Evolutionary conservation across 192 early-diverging fungal genomes (phyloP).

Genomic region (Rhizophagus clarus): DNA sequence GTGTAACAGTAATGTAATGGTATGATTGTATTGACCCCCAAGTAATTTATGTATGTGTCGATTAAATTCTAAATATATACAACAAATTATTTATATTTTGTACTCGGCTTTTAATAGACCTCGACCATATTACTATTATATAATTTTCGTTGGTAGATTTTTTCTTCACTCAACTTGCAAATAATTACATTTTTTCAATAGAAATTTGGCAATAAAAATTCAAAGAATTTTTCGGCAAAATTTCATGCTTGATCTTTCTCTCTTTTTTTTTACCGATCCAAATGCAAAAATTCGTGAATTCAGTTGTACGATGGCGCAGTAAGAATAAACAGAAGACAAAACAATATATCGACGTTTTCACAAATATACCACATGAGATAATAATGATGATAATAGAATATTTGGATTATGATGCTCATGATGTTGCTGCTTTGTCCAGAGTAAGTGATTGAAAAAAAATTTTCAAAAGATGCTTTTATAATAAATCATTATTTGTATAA

Average conservation of each 20-base stretch:
- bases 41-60: not conserved
- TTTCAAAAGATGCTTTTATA: too few relatives aligned
- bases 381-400: not conserved
- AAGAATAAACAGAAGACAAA: not conserved
- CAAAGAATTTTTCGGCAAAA: not conserved
- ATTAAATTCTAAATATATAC: not conserved
- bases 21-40: too few relatives aligned
- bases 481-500: too few relatives aligned
- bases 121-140: too few relatives aligned
- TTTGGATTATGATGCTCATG: not conserved
- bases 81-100: not conserved
- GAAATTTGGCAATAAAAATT: too few relatives aligned
- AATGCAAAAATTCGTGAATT: not conserved
- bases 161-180: not conserved
- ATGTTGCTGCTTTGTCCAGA: not conserved
- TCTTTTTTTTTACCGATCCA: not conserved
- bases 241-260: not conserved
- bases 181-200: not conserved
- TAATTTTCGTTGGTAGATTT: too few relatives aligned
- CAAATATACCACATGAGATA: not conserved
- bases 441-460: not conserved
- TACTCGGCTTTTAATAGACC: not conserved
- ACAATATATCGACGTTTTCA: not conserved
- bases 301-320: not conserved
- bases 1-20: too few relatives aligned